Base-by-base conservation (phyloP, 1,284 basidiomycete genomes). In the Microbotryum violaceum region DNA sequence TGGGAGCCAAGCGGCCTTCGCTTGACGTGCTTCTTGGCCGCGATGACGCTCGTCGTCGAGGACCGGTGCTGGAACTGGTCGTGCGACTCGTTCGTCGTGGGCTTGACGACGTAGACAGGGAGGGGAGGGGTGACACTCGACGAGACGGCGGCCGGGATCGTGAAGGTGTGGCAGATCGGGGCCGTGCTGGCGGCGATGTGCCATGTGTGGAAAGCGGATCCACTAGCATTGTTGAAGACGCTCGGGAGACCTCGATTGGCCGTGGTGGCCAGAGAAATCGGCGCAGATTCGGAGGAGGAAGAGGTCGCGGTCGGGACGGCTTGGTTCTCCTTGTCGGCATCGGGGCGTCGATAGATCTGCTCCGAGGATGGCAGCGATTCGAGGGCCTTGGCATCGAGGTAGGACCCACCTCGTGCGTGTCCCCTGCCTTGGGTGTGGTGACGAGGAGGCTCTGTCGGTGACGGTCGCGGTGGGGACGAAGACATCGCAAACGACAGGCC, bases 11-110 rank as follows among this genome's bases (percentile, higher is more conserved):
- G 61, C 3, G 67, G 67, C 1, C 67, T 64, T 45, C 62, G 64
- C 20, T 60, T 57, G 12, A 64, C 57, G 54, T 68, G 67, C 58
- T 68, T 68, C 58, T 68, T 68, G 25, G 67, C 67, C 18, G 67
- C 65, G 54, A 68, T 68, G 48, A 66, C 63, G 49, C 57, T 57
- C 49, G 65, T 49, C 44, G 56, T 54, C 49, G 57, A 53, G 10
- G 64, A 49, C 10, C 64, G 58, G 47, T 66, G 64, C 8, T 57
- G 18, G 54, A 58, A 63, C 42, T 53, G 25, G 23, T 23, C 12
- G 25, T 6, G 21, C 10, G 45, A 20, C 21, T 44, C 54, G 21
- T 25, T 42, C 37, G 23, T 42, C 37, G 23, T 56, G n/a, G 46
- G 18, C 25, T 56, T 25, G 10, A 31, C 29, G 6, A 27, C 45